A percentile compares a stretch with the other conserved stretches of the same genome.
These are phyloP conservation scores for Bipolaris gigantea DNA, from an alignment of 2,329 filamentous ascomycete genomes.

Conservation along the genomic window DNA sequence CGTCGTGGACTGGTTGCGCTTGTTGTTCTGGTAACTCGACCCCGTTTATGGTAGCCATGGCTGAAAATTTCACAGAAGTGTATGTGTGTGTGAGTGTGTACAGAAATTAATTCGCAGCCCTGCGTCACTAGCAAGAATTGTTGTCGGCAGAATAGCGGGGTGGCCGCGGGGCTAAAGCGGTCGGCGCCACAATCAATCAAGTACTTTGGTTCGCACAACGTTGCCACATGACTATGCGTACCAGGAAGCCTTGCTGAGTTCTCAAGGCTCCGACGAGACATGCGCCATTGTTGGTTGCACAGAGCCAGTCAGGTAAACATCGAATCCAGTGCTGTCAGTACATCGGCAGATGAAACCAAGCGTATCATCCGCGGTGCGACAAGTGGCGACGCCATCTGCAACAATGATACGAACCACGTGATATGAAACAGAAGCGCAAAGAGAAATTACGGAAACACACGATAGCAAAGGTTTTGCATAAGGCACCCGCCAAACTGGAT, in stretches of 20 bases:
- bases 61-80: background rate
- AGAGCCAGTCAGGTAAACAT: no score
- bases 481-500: no score
- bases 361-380: no score
- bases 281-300: no score
- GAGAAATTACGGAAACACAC: no score
- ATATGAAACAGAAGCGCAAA: no score
- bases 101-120: conserved; percentile 10
- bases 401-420: no score
- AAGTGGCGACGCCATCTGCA: no score
- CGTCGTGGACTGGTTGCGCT: conserved; percentile 4
- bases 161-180: conserved; percentile 14
- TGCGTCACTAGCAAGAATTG: conserved; percentile 8
- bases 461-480: no score
- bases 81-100: background rate
- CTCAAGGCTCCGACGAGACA: no score
- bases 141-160: conserved; percentile 18
- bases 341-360: no score
- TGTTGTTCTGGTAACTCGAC: conserved; percentile 11
- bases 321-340: no score
- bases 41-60: conserved; percentile 20
- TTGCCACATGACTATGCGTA: background rate
- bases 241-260: background rate
- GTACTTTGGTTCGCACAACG: background rate
- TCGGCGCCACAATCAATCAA: background rate